Base-by-base conservation (phyloP, 108 stramenopile species). In the Conticribra weissflogii region DNA sequence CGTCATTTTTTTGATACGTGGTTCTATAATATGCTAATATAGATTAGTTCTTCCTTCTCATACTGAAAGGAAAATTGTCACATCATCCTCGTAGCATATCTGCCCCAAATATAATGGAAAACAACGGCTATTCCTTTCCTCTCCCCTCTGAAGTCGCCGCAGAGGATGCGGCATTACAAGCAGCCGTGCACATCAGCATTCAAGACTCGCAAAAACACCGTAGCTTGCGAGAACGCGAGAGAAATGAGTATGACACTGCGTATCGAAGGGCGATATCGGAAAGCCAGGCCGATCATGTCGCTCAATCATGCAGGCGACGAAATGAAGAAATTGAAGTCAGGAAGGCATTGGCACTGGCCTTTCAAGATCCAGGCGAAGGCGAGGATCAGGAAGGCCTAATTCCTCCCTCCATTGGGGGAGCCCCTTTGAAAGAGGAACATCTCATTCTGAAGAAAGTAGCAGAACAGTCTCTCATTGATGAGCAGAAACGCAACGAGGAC, bases 381-480 rank as follows among this genome's bases (percentile, higher is more conserved):
- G 55, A 57, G n/a, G 47, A 56, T 16, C 21, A 28, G 53, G 62
- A 36, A 34, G 29, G 57, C 24, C 9, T 29, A 9, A 16, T 30
- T 32, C 30, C n/a, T 21, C 22, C 25, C 27, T 18, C 25, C 0
- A 7, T 18, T 32, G 12, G 31, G 17, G 63, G 29, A 3, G 16
- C 28, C 0, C 1, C 3, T 2, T 18, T 30, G 17, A 27, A 63
- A 1, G 54, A 12, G 2, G 62, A 62, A 22, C 46, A 50, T 19
- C 54, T 52, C 17, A 50, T 21, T n/a, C 46, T 66, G n/a, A 52
- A 74, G 56, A 41, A 57, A 5, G 63, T 63, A 28, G 55, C 7
- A 14, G 66, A 71, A 59, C 63, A 78, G 58, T 69, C 69, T 9
- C 58, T 74, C 47, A 18, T 66, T 18, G 73, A 66, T 21, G 73